Evolutionary conservation across 2,329 filamentous ascomycete genomes (phyloP), one percentile per base, ranked within the genome.

Genomic region (Botryotinia narcissicola): DNA sequence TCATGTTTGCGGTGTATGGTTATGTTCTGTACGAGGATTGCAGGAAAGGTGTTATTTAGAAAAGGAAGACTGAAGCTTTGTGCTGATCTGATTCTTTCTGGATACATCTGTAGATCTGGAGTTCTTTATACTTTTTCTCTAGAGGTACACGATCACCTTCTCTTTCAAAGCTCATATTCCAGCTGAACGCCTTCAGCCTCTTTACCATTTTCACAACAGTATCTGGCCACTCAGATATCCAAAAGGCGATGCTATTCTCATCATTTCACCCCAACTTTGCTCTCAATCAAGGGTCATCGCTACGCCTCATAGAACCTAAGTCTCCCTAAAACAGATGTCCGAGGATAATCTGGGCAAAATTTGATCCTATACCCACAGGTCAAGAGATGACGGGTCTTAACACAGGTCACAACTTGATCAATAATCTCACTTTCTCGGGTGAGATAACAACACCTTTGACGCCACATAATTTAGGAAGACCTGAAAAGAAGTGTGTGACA

Each of bases 1-100:
- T 69, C 71, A 72, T 72, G 22, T 48, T 61, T 60, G 68, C 40
- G 9, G 40, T 35, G 54, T 44, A 25, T 32, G n/a, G 37, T 40
- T 25, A 10, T 32, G 25, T n/a, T 42, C 16, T 25, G 46, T 5
- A 29, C 51, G 29, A 57, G n/a, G 51, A 51, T 35, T 57, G 29
- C 10, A 12, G 37, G 46, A 40, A 54, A 32, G 35, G 37, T 42
- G 9, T 10, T 68, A 29, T 29, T 14, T 68, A 42, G 14, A 57
- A 35, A 57, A 57, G 22, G 48, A 57, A 68, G 46, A 54, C 18
- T 48, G 63, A 66, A 66, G 44, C 20, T 48, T 40, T 48, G 25
- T 54, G 46, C 25, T 68, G 35, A 68, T 29, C 9, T 68, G 46
- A 22, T 68, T 29, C 64, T 57, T 42, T 66, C 63, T 48, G 5